These are phyloP conservation scores for Cladosporium sp. DNA, from an alignment of 2,329 filamentous ascomycete species.

Conservation along the genomic window DNA sequence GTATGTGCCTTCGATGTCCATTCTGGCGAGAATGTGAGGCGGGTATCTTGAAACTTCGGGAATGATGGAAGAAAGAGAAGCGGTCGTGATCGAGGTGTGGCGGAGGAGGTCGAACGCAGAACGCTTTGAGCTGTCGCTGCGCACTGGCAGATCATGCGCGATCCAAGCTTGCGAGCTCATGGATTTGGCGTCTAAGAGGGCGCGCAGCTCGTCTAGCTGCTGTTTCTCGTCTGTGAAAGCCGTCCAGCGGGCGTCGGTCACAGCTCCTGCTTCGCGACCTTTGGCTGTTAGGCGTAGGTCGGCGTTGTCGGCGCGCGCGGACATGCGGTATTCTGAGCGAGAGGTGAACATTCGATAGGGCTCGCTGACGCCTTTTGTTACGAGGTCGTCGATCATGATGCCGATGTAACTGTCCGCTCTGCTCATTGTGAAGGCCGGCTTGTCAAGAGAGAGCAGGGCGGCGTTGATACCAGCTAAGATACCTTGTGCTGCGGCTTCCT, in stretches of 20 bases:
- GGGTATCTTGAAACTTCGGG: slow-evolving; percentile 55
- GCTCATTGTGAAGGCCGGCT: slow-evolving; percentile 63
- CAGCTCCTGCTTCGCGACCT: slow-evolving; percentile 71
- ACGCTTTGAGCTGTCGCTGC: slow-evolving; percentile 62
- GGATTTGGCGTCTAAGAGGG: slow-evolving; percentile 54
- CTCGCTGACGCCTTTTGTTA: slow-evolving; percentile 94
- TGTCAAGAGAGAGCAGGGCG: slow-evolving; percentile 68
- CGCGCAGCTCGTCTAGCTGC: slow-evolving; percentile 64
- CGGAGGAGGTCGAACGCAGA: slow-evolving; percentile 77
- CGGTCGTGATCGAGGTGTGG: slow-evolving; percentile 56
- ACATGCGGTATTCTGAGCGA: slow-evolving; percentile 92
- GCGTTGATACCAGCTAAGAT: slow-evolving; percentile 92
- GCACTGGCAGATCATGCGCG: slow-evolving; percentile 63
- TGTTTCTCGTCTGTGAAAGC: slow-evolving; percentile 61
- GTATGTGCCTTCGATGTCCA: slow-evolving; percentile 79
- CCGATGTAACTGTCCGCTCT: slow-evolving; percentile 93
- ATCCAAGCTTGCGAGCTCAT: slow-evolving; percentile 65
- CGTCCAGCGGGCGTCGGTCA: slow-evolving; percentile 74
- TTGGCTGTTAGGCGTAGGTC: slow-evolving; percentile 78
- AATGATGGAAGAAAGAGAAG: slow-evolving; percentile 55
- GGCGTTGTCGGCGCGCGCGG: slow-evolving; percentile 87
- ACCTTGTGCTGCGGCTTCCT: slow-evolving; percentile 93
- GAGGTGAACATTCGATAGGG: slow-evolving; percentile 99
- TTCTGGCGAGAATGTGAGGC: slow-evolving; percentile 59
- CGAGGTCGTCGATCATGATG: slow-evolving; percentile 96